Percentiles rank a stretch among this genome's conserved stretches.
Conservation (phyloP, 495 filamentous ascomycete species). For the Trichocladium antarcticum region DNA sequence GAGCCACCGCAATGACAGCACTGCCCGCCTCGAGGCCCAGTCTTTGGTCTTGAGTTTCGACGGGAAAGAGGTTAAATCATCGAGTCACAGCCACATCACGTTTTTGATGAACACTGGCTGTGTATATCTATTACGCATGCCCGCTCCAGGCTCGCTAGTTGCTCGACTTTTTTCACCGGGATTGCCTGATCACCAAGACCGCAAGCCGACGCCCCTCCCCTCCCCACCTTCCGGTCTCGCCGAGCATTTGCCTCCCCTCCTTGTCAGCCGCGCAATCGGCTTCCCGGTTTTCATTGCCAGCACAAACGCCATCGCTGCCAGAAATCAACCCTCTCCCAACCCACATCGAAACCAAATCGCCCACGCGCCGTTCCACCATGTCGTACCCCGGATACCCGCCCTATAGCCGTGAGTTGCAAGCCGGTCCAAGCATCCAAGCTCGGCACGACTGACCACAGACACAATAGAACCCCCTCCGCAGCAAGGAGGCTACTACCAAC, state of each 20-base stretch:
- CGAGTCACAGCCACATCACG: background rate
- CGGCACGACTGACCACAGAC: background rate
- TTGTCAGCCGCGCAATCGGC: too few species aligned
- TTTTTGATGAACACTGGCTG: background rate
- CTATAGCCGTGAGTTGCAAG: slow-evolving; percentile 23
- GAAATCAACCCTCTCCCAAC: too few species aligned
- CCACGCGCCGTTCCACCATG: slow-evolving; percentile 5
- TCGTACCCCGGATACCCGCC: slow-evolving; percentile 26
- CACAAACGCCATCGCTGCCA: too few species aligned
- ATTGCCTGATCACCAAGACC: background rate
- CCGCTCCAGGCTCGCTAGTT: background rate
- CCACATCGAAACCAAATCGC: background rate
- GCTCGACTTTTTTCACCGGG: too few species aligned
- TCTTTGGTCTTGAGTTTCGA: background rate
- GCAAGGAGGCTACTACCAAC: slow-evolving; percentile 23
- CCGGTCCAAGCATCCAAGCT: background rate
- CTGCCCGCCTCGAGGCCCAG: background rate
- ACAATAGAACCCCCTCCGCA: slow-evolving; percentile 21
- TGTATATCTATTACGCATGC: background rate
- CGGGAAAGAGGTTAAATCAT: background rate
- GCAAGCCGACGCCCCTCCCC: background rate
- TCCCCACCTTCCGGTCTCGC: slow-evolving; percentile 1
- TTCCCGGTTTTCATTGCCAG: too few species aligned
- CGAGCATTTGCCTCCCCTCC: background rate
- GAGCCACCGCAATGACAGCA: slow-evolving; percentile 7